phyloP scores from a whole-genome alignment of 306 rosid genomes.

The Cicer yamashitae region DNA sequence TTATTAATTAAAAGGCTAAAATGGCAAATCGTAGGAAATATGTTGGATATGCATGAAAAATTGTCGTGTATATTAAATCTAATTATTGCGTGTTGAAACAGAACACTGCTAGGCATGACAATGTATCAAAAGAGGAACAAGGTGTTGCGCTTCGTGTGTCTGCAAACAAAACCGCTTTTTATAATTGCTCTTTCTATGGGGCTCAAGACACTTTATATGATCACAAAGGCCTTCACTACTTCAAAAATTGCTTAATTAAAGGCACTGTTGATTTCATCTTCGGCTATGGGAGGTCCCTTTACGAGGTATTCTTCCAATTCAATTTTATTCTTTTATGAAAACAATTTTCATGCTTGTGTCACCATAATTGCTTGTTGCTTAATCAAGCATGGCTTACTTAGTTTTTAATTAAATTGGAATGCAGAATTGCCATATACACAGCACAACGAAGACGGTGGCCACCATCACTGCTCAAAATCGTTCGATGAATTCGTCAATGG shows the following conservation, averaged over 20 bases:
- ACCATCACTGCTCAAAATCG: conserved; percentile 78
- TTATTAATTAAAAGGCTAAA: neutral
- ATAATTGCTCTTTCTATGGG: conserved; percentile 71
- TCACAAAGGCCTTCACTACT: conserved; percentile 79
- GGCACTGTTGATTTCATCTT: conserved; percentile 85
- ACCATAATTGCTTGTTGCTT: neutral
- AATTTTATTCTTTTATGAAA: neutral
- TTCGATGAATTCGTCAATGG: conserved; percentile 51
- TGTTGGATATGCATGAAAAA: too few relatives aligned
- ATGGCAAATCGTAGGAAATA: neutral
- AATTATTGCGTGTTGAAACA: conserved; percentile 31
- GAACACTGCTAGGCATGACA: conserved; percentile 63
- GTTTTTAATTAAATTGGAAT: neutral
- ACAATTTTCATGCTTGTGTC: neutral
- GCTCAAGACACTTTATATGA: conserved; percentile 77
- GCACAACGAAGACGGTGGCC: conserved; percentile 63
- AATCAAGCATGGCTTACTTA: neutral
- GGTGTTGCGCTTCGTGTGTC: conserved; percentile 68
- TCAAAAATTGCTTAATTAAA: conserved; percentile 66
- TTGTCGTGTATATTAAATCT: too few relatives aligned
- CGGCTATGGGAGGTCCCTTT: conserved; percentile 71
- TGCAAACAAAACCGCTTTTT: conserved; percentile 71
- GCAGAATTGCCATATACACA: conserved; percentile 68
- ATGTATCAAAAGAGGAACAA: conserved; percentile 61
- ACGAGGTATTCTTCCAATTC: conserved; percentile 49